phyloP scores from a whole-genome alignment of 2,329 filamentous ascomycete species.

The Pseudocercospora fuligena region DNA sequence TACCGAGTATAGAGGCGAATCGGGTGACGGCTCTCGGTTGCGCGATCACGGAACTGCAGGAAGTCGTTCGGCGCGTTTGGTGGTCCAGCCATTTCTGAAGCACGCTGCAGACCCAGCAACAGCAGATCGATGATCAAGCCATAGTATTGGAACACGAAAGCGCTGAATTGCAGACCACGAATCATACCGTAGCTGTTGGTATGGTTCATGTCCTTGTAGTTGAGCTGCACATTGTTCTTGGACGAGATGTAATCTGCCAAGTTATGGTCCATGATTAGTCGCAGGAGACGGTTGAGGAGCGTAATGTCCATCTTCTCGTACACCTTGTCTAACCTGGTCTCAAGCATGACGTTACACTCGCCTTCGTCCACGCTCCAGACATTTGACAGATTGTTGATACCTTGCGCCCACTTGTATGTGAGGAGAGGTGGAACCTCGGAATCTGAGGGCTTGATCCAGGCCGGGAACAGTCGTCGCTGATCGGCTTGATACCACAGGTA shows the following conservation, averaged over 20 bases:
- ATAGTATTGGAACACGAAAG: conserved; percentile 99
- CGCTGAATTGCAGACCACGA: conserved; percentile 94
- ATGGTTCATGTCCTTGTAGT: conserved; percentile 99
- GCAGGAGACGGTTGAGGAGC: conserved; percentile 86
- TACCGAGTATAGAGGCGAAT: conserved; percentile 98
- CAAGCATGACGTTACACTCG: conserved; percentile 98
- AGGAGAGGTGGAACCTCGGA: conserved; percentile 94
- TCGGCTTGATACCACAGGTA: conserved; percentile 99
- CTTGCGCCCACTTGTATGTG: conserved; percentile 98
- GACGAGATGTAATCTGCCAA: conserved; percentile 98
- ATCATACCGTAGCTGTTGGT: conserved; percentile 99
- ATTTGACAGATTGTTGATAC: conserved; percentile 95
- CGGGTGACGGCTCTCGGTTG: conserved; percentile 89
- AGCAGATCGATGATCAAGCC: conserved; percentile 92
- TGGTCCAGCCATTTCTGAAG: conserved; percentile 96
- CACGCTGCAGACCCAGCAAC: conserved; percentile 87
- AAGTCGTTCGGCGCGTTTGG: conserved; percentile 96
- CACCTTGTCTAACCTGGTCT: conserved; percentile 97
- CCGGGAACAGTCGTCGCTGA: conserved; percentile 93
- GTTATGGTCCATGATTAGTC: conserved; percentile 99
- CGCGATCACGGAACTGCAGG: conserved; percentile 90
- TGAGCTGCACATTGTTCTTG: conserved; percentile 98
- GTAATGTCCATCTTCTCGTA: conserved; percentile 99
- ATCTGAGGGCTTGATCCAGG: conserved; percentile 99
- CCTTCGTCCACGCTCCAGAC: conserved; percentile 95